A percentile compares a stretch with the other conserved stretches of the same genome.
Conservation (phyloP, 805 yeast genomes). For the Ogataea pilisensis region DNA sequence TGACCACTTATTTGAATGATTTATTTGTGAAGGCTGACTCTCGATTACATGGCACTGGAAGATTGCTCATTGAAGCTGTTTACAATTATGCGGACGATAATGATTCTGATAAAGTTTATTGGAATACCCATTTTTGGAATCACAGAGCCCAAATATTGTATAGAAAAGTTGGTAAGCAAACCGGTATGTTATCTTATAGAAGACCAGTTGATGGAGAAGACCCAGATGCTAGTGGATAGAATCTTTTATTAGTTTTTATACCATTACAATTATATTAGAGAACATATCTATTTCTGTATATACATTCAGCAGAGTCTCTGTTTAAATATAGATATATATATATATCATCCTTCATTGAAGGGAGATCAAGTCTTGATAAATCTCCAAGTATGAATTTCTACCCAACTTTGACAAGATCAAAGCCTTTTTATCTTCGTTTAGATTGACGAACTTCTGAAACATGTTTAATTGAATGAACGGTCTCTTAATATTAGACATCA, state of each 20-base stretch:
- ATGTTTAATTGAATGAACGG: conserved; percentile 65
- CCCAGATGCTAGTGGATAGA: conserved; percentile 17
- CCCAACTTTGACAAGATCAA: conserved; percentile 55
- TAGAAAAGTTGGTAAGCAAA: conserved; percentile 42
- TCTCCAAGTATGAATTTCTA: conserved; percentile 51
- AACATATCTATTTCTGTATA: too few species aligned
- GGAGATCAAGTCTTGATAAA: conserved; percentile 58
- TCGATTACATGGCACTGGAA: conserved; percentile 43
- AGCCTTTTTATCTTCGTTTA: conserved; percentile 55
- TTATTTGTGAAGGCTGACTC: conserved; percentile 38
- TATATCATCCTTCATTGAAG: conserved; percentile 15
- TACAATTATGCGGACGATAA: conserved; percentile 42
- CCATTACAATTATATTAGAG: neutral
- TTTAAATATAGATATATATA: too few species aligned
- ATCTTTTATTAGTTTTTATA: too few species aligned
- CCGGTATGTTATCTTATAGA: conserved; percentile 35
- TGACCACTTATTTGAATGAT: conserved; percentile 45
- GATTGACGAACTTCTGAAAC: conserved; percentile 46
- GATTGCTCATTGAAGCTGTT: conserved; percentile 43
- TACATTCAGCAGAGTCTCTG: too few species aligned
- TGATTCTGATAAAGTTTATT: conserved; percentile 39
- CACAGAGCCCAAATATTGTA: conserved; percentile 54
- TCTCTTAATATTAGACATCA: conserved; percentile 41
- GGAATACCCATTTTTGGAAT: conserved; percentile 49
- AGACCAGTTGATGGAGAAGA: conserved; percentile 35